Base-by-base conservation (phyloP, 495 filamentous ascomycete genomes). In the Tuber magnatum region DNA sequence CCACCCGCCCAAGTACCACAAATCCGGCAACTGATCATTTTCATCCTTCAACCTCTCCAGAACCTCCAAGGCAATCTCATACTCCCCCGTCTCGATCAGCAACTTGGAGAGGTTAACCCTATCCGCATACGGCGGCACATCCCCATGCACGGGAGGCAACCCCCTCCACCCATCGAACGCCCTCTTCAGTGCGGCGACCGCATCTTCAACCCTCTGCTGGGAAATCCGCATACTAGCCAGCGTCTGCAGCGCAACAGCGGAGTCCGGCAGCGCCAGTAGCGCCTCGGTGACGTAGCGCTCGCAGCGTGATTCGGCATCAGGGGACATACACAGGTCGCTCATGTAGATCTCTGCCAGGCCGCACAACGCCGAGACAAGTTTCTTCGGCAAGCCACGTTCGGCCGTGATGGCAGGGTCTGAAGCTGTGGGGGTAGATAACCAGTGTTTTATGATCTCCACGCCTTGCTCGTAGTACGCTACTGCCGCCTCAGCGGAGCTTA, bases 1-100 rank as follows among this genome's bases (percentile, higher is more conserved):
- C 92, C 94, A 99, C 16, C 96, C 96, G 44, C 96, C 94, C 4
- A 98, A 86, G 85, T 99, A 99, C 94, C 93, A 97, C 2, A 92
- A 92, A 83, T 99, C 96, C 18, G 97, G 93, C 83, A 94, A 93
- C 77, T 90, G 87, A 82, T 99, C 96, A 77, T 98, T 94, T 83
- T 98, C 96, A 8, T 86, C 83, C 28, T 97, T 89, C 71, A 99
- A 83, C 71, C 92, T 86, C 79, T 97, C 93, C 68, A 97, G 86
- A 12, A 97, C 93, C 71, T 92, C 90, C 38, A 97, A 86, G 7
- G 95, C 96, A 76, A 92, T 88, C 73, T 92, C 87, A 81, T 93
- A 90, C 91, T 97, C 89, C 69, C 87, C 89, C 5, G 92, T 92
- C 83, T 98, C 96, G 88, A 98, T 94, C 46, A 98, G 84, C 69